phyloP scores from a whole-genome alignment of 805 yeast species.

The Starmerella etchellsii region DNA sequence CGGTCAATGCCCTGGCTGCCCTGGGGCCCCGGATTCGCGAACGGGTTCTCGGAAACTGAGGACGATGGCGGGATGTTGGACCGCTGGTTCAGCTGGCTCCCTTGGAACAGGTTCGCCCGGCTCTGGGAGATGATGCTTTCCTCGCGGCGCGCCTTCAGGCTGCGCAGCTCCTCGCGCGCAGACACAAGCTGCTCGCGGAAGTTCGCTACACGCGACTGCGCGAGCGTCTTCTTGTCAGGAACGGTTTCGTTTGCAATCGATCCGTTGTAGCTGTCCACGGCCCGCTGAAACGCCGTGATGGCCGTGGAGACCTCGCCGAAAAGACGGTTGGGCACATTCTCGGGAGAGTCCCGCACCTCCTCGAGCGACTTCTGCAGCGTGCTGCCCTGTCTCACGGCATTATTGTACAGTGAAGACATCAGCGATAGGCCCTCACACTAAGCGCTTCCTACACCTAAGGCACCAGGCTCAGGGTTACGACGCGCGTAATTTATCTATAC shows the following conservation, averaged over 20 bases:
- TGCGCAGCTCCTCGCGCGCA: slow-evolving; percentile 39
- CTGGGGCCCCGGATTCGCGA: slow-evolving; percentile 3
- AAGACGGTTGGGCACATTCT: slow-evolving; percentile 58
- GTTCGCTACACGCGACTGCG: slow-evolving; percentile 45
- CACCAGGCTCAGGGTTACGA: too few relatives aligned
- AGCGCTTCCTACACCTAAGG: too few relatives aligned
- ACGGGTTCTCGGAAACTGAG: slow-evolving; percentile 25
- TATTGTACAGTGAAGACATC: slow-evolving; percentile 76
- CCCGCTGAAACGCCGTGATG: slow-evolving; percentile 57
- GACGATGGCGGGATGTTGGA: neutral
- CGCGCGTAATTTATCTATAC: too few relatives aligned
- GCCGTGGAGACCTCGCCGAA: slow-evolving; percentile 72
- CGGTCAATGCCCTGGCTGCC: slow-evolving; percentile 24
- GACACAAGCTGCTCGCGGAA: slow-evolving; percentile 36
- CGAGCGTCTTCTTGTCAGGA: slow-evolving; percentile 43
- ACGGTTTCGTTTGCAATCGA: slow-evolving; percentile 47
- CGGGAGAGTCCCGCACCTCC: slow-evolving; percentile 43
- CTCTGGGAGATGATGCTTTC: slow-evolving; percentile 35
- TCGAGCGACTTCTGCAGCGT: slow-evolving; percentile 56
- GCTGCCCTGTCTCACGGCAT: slow-evolving; percentile 76
- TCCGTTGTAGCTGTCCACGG: slow-evolving; percentile 54
- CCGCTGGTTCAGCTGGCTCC: slow-evolving; percentile 1
- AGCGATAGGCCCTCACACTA: neutral
- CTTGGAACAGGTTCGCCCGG: slow-evolving; percentile 43
- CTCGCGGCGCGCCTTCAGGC: slow-evolving; percentile 46